Base-by-base conservation (phyloP, 2,329 filamentous ascomycete species). In the Aurifilum marmelostoma region DNA sequence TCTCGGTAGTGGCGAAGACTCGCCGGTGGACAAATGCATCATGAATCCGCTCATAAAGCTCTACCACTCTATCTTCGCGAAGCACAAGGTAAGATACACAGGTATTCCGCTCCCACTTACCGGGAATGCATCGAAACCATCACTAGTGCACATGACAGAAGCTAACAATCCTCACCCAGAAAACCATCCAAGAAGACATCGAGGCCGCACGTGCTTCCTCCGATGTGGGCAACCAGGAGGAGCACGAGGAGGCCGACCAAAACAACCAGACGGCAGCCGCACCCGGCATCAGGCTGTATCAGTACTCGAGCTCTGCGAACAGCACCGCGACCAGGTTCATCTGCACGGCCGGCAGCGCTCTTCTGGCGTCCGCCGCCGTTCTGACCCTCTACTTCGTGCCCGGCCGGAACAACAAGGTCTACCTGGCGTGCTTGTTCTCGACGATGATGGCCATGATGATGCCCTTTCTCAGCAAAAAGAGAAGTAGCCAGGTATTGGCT, bases 401-500 rank as follows among this genome's bases (percentile, higher is more conserved):
- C 16, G 70, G 68, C 29, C 62, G 69, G 34, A 67, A 67, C n/a
- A 24, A 69, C 34, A 62, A 73, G 18, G 59, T 77, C 5, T 71
- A 69, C 12, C 67, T 76, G 8, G 72, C 77, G 11, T 73, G 76
- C 69, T 62, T 73, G 0, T 77, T 76, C 64, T 76, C 75, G 18
- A 68, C 76, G 34, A 73, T 71, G 9, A 71, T 77, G 37, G 73
- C 73, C 63, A 59, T 76, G 1, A n/a, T n/a, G n/a, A n/a, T n/a
- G n/a, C n/a, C n/a, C n/a, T n/a, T n/a, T n/a, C 73, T 73, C 63
- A 76, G 74, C 4, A 75, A 74, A 41, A 73, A 75, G 14, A 72
- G 72, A 54, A 72, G 75, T 58, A 74, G 74, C 29, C 75, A 77
- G 72, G 73, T 77, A 27, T 75, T 77, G 50, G 72, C 74, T 14